Base-by-base conservation (phyloP, 2,329 filamentous ascomycete genomes). In the Cladorrhinum sp. region DNA sequence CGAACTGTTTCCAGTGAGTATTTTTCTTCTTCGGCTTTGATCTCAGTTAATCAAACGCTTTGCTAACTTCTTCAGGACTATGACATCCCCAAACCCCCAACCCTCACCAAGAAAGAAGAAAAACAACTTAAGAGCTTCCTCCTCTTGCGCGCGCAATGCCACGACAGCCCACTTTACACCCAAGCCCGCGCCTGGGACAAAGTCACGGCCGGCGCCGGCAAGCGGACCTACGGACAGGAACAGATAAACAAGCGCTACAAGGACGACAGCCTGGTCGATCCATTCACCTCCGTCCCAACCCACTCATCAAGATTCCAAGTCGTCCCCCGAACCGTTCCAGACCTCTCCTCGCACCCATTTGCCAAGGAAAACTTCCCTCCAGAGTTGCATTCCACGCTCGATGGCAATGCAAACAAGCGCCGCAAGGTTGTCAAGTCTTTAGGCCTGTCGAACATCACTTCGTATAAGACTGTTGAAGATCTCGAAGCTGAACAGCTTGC, bases 211-310 rank as follows among this genome's bases (percentile, higher is more conserved):
- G 58, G 77, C 74, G 63, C 73, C 20, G 20, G 20, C 49, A 23
- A 26, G 68, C 70, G 74, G 54, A 69, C 73, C 14, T 86, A 86
- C 72, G 82, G 82, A 66, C 82, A 84, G 68, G 77, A 80, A n/a
- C 83, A 86, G 72, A 74, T 80, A 69, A 86, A 86, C 72, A 79
- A 80, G 64, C 80, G 79, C 58, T 86, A 82, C 73, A 81, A 78
- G 63, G 84, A 75, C 73, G 82, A 80, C 67, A 82, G 82, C 39
- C 83, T 80, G 12, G 67, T 82, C 55, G 83, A 86, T 70, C 82
- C 83, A 20, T 86, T 86, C 71, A 79, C 76, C n/a, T 76, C 80
- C 46, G 79, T 86, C 59, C 82, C 82, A n/a, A 81, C 80, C 62
- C 86, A 84, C 73, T 83, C 81, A 49, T 78, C 84, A 66, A 78